A percentile compares a stretch with the other conserved stretches of the same genome.
Conservation (phyloP, 805 yeast genomes). For the Candida methanosorbosa region DNA sequence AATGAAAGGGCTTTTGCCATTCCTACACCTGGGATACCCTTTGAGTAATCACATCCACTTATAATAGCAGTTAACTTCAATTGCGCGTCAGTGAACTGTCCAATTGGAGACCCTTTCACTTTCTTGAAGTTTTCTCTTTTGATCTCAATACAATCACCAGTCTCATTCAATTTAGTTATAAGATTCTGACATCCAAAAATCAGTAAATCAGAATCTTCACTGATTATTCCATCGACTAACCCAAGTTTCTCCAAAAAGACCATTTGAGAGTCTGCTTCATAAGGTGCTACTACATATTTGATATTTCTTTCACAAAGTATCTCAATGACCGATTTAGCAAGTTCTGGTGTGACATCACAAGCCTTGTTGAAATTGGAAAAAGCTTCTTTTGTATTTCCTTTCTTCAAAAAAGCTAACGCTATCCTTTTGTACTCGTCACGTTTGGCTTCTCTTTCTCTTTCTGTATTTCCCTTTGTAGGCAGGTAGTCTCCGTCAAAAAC, state of each 20-base stretch:
- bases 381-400: conserved; percentile 55
- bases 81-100: conserved; percentile 44
- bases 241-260: conserved; percentile 76
- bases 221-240: conserved; percentile 72
- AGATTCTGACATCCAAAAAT: conserved; percentile 76
- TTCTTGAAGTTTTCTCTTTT: conserved; percentile 41
- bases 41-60: conserved; percentile 95
- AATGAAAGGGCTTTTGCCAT: conserved; percentile 62
- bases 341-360: conserved; percentile 79
- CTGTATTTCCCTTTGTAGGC: conserved; percentile 72
- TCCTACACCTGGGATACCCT: conserved; percentile 79
- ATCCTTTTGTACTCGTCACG: conserved; percentile 49
- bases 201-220: conserved; percentile 91
- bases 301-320: conserved; percentile 51
- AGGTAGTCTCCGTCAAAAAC: conserved; percentile 91
- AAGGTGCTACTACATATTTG: conserved; percentile 87
- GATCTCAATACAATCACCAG: conserved; percentile 62
- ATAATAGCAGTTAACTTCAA: conserved; percentile 72
- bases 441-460: conserved; percentile 46
- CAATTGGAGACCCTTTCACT: conserved; percentile 29
- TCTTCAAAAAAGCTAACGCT: conserved; percentile 42
- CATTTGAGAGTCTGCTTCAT: conserved; percentile 97
- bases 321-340: conserved; percentile 82
- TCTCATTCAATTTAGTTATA: conserved; percentile 74
- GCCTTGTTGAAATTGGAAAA: conserved; percentile 65